Conservation (phyloP, 305 asterid genomes). For the Salvia sclarea region DNA sequence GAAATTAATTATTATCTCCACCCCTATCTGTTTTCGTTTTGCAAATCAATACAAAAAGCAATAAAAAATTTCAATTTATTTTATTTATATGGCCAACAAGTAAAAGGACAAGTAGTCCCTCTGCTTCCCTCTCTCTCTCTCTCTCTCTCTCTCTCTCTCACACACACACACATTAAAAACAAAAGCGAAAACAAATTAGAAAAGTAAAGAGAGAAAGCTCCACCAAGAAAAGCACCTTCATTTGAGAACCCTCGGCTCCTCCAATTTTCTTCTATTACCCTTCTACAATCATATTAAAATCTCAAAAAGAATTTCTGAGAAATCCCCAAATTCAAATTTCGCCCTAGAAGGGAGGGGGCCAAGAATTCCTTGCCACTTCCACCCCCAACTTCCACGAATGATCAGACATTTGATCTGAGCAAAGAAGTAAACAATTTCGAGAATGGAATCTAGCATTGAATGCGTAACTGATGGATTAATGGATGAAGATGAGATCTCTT, state of each 20-base stretch:
- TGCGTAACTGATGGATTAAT: constrained; percentile 64
- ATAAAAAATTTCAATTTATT: not conserved
- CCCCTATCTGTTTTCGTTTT: too few species aligned
- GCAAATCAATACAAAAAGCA: not conserved
- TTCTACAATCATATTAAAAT: constrained; percentile 24
- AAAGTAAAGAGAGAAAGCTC: constrained; percentile 32
- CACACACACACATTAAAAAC: not conserved
- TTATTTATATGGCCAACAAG: not conserved
- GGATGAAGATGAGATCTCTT: constrained; percentile 77
- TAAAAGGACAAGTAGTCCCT: not conserved
- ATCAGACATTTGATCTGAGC: constrained; percentile 27
- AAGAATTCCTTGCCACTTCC: constrained; percentile 17
- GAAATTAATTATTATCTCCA: not conserved
- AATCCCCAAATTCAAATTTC: not conserved
- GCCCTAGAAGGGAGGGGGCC: constrained; percentile 24
- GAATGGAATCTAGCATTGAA: constrained; percentile 79
- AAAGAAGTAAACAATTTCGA: constrained; percentile 14
- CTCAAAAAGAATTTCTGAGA: constrained; percentile 19
- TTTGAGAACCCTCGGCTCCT: constrained; percentile 35
- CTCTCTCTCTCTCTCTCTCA: not conserved
- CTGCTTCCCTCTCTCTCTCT: not conserved
- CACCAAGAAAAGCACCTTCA: constrained; percentile 56
- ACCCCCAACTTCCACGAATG: constrained; percentile 33
- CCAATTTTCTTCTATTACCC: constrained; percentile 26
- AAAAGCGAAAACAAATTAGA: not conserved